A percentile compares a stretch with the other conserved stretches of the same genome.
Evolutionary conservation across 192 early-diverging fungal genomes (phyloP).

Genomic region (Backusella tuberculispora): DNA sequence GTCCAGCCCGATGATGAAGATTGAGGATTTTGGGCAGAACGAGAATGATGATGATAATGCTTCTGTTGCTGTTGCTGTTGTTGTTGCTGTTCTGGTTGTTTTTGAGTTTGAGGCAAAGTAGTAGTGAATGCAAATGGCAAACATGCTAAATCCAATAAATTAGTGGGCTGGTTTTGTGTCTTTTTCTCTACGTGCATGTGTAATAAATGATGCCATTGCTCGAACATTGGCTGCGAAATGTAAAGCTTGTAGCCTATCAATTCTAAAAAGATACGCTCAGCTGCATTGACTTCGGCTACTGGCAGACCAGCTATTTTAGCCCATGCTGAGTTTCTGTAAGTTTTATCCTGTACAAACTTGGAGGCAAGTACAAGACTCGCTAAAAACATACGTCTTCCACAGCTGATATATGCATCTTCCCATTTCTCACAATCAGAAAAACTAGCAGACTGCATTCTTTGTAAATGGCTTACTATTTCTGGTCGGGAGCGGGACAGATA

Average conservation of each 20-base stretch:
- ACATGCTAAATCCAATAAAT: conserved; percentile 14
- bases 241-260: conserved; percentile 82
- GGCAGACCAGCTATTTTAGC: conserved; percentile 86
- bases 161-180: conserved; percentile 25
- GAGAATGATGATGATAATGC: background rate
- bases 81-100: background rate
- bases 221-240: conserved; percentile 49
- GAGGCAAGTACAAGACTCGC: conserved; percentile 86
- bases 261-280: conserved; percentile 81
- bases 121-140: conserved; percentile 5
- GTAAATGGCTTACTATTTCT: conserved; percentile 25
- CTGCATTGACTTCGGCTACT: conserved; percentile 78
- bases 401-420: conserved; percentile 50
- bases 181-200: conserved; percentile 30
- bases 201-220: conserved; percentile 41
- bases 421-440: background rate
- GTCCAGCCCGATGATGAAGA: conserved; percentile 10
- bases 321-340: conserved; percentile 92
- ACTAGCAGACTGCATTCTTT: conserved; percentile 12
- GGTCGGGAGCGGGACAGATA: conserved; percentile 60
- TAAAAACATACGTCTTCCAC: conserved; percentile 84
- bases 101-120: background rate
- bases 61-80: background rate
- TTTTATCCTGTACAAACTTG: conserved; percentile 88
- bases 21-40: background rate